A percentile compares a stretch with the other conserved stretches of the same genome.
Conservation (phyloP, 805 yeast species). For the Ogataea populi-albae region DNA sequence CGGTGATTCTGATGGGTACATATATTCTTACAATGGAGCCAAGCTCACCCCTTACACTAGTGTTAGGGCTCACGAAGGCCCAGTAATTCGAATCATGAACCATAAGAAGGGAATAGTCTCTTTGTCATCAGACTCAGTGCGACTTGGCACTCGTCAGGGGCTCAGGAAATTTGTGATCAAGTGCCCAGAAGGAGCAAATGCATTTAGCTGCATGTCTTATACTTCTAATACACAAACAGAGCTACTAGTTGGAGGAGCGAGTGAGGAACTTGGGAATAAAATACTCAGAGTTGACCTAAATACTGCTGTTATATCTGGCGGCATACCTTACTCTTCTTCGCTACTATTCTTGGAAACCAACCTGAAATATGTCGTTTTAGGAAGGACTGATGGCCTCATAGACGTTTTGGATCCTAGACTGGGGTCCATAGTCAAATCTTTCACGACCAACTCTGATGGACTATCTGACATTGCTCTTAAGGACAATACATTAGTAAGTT, state of each 20-base stretch:
- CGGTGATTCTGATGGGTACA: constrained; percentile 63
- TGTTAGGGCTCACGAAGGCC: constrained; percentile 47
- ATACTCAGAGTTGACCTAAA: constrained; percentile 43
- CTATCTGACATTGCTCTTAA: constrained; percentile 63
- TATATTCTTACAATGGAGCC: constrained; percentile 43
- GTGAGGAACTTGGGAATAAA: constrained; percentile 25
- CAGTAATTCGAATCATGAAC: constrained; percentile 51
- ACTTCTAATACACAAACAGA: constrained; percentile 41
- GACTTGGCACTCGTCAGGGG: constrained; percentile 59
- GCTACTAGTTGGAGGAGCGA: constrained; percentile 42
- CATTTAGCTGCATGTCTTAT: constrained; percentile 41
- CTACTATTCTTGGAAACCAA: constrained; percentile 48
- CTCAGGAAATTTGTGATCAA: constrained; percentile 35
- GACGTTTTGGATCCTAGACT: constrained; percentile 62
- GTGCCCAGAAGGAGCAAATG: constrained; percentile 25
- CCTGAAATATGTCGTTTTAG: constrained; percentile 55
- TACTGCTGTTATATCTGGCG: constrained; percentile 35
- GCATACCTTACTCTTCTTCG: constrained; percentile 41
- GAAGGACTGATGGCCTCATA: constrained; percentile 55
- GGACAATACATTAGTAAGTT: constrained; percentile 68
- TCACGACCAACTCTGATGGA: constrained; percentile 58
- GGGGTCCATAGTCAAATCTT: constrained; percentile 45
- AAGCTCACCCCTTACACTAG: constrained; percentile 56
- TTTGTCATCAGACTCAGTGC: constrained; percentile 48
- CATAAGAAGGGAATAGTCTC: constrained; percentile 59